Conservation (phyloP, 345 rosid species). For the Dipteronia dyeriana region DNA sequence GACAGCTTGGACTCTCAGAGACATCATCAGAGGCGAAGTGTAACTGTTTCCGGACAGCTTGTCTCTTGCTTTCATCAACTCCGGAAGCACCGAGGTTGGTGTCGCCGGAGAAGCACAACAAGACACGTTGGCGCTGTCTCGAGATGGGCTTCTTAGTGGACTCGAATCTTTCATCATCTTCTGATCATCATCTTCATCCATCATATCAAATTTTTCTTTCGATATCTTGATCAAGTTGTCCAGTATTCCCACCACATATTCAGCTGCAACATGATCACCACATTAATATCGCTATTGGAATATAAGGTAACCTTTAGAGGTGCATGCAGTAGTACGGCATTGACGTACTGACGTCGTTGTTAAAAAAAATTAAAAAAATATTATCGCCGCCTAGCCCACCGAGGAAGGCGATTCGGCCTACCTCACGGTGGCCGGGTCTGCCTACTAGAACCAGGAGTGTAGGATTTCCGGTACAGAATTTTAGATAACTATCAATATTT, state of each 20-base stretch:
- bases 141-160: slow-evolving; percentile 27
- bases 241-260: slow-evolving; percentile 53
- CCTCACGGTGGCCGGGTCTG: too few relatives aligned
- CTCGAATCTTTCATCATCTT: slow-evolving; percentile 11
- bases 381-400: too few relatives aligned
- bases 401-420: too few relatives aligned
- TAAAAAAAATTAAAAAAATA: too few relatives aligned
- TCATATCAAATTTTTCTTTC: slow-evolving; percentile 54
- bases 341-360: too few relatives aligned
- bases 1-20: slow-evolving; percentile 62
- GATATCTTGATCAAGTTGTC: slow-evolving; percentile 56
- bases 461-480: too few relatives aligned
- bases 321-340: too few relatives aligned
- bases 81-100: slow-evolving; percentile 57
- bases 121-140: slow-evolving; percentile 38
- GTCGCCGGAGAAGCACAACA: slow-evolving; percentile 47
- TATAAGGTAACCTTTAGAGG: too few relatives aligned
- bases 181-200: slow-evolving; percentile 58
- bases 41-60: slow-evolving; percentile 19
- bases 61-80: slow-evolving; percentile 14
- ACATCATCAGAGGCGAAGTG: slow-evolving; percentile 38
- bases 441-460: too few relatives aligned
- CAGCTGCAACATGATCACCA: slow-evolving; percentile 39
- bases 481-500: too few relatives aligned
- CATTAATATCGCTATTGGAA: too few relatives aligned